phyloP scores from a whole-genome alignment of 805 yeast species.

The Kuraishia piskuri region DNA sequence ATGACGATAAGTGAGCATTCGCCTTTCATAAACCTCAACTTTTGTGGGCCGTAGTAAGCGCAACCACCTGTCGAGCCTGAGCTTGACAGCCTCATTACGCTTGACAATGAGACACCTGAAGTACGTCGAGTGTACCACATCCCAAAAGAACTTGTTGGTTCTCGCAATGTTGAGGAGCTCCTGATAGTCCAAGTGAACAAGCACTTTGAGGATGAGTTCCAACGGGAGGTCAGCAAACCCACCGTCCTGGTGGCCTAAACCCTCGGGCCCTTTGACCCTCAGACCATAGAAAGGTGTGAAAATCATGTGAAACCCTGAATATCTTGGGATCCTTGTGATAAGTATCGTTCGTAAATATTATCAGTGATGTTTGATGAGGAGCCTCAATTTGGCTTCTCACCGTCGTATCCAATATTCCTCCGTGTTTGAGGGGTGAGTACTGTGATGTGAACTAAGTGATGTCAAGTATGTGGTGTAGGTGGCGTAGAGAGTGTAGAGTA shows the following conservation, averaged over 20 bases:
- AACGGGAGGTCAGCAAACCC: background rate
- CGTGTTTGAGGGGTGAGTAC: too few relatives aligned
- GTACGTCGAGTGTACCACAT: background rate
- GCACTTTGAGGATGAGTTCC: background rate
- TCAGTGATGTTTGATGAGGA: too few relatives aligned
- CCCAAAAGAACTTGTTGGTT: background rate
- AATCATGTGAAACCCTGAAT: too few relatives aligned
- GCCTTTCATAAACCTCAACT: background rate
- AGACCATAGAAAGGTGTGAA: background rate
- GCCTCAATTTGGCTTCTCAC: too few relatives aligned
- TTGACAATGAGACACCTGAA: background rate
- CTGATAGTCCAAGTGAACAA: background rate
- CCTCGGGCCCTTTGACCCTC: background rate
- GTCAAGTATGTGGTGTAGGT: too few relatives aligned
- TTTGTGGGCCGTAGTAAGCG: background rate
- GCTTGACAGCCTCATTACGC: background rate
- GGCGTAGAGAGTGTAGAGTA: too few relatives aligned
- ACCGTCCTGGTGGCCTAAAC: background rate
- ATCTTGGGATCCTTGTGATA: background rate
- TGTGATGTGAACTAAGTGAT: too few relatives aligned
- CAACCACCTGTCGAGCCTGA: conserved; percentile 1
- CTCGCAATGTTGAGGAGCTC: background rate
- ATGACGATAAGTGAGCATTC: conserved; percentile 1
- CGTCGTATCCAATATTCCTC: too few relatives aligned
- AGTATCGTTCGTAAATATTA: too few relatives aligned